Evolutionary conservation across 202 grass and related monocot genomes (phyloP).

Genomic region (Thinopyrum obtusiflorum): DNA sequence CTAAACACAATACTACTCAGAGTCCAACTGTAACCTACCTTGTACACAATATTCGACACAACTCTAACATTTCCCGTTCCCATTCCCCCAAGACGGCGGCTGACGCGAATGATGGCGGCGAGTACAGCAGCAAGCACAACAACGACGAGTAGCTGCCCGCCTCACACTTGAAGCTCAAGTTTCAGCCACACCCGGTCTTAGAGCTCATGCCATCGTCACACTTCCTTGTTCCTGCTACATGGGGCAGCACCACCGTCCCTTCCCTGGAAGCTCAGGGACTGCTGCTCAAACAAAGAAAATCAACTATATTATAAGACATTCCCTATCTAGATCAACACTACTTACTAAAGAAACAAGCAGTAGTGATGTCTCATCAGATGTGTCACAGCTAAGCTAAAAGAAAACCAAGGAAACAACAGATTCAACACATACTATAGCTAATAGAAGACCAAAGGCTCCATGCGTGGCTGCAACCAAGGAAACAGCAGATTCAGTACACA

Average conservation of each 20-base stretch:
- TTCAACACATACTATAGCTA: too few species aligned
- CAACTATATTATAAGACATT: background rate
- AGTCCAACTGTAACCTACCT: too few species aligned
- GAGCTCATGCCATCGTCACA: constrained; percentile 41
- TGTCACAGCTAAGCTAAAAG: too few species aligned
- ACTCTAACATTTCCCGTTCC: background rate
- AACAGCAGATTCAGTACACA: too few species aligned
- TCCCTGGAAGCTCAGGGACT: constrained; percentile 57
- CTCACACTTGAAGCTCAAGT: constrained; percentile 82
- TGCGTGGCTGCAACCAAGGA: too few species aligned
- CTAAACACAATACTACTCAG: too few species aligned
- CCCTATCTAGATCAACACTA: background rate
- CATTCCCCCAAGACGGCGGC: constrained; percentile 5
- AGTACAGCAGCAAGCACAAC: constrained; percentile 30
- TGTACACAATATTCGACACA: too few species aligned
- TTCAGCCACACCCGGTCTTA: background rate
- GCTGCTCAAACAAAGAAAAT: background rate
- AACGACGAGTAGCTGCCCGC: constrained; percentile 66
- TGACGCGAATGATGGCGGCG: constrained; percentile 39
- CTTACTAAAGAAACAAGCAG: too few species aligned
- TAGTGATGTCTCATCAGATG: too few species aligned
- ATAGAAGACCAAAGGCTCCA: too few species aligned
- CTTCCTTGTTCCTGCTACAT: too few species aligned
- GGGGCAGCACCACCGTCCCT: background rate
- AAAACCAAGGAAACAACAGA: too few species aligned